Base-by-base conservation (phyloP, 2,329 filamentous ascomycete genomes). In the Fusarium luffae region DNA sequence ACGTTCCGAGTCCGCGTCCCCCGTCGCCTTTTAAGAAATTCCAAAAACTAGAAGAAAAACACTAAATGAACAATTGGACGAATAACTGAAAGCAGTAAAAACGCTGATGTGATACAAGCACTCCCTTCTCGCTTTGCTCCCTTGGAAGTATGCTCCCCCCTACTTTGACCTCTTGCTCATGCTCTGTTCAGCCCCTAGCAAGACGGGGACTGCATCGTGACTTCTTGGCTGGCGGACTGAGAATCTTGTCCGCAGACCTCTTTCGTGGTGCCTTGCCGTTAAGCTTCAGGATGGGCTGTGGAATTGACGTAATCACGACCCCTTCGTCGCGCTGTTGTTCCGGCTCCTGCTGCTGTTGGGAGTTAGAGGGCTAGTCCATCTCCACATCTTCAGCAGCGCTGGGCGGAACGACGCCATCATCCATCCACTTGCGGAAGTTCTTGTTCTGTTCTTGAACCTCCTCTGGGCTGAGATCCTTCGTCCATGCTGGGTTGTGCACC, bases 391-490 rank as follows among this genome's bases (percentile, higher is more conserved):
- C 76, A 47, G 75, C 59, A 42, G 78, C 77, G 54, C 75, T 73
- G 21, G 77, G 76, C 5, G 83, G 82, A 25, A 77, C 70, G 41
- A 82, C 67, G 16, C 85, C 86, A 27, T 88, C 84, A 46, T 84
- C 82, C 72, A 84, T 79, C 85, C 86, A 89, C 62, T 80, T 83
- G 69, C 83, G 80, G 73, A 85, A 89, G 60, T 87, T 86, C 75
- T 90, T 88, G 81, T 94, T 94, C 70, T 89, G 89, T 79, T 91
- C 88, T 76, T 91, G 85, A n/a, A 92, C 89, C 74, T 91, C 88
- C 70, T 92, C 92, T 80, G 93, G 92, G 78, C 91, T 92, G 80
- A 93, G 84, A 57, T 93, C 92, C 80, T 93, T 89, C 79, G 97
- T 85, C 81, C 94, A 95, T 67, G 92, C 87, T 63, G 91, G 90